Conservation (phyloP, 306 rosid species). For the Abrus pulchellus region DNA sequence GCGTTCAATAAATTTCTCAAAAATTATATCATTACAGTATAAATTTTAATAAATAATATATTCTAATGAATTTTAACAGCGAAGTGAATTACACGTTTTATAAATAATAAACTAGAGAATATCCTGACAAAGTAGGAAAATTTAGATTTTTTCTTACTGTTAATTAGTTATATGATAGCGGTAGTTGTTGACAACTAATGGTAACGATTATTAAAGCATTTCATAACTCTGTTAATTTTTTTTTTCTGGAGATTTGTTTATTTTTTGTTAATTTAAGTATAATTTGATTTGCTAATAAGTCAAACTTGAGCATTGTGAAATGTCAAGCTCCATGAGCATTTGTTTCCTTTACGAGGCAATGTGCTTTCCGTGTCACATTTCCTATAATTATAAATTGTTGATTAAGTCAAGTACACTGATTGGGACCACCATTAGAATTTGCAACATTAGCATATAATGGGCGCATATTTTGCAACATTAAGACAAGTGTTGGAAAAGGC, state of each 20-base stretch:
- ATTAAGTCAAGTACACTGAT: not conserved
- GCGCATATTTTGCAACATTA: not conserved
- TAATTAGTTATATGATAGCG: too few species aligned
- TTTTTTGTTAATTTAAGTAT: not conserved
- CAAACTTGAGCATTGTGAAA: not conserved
- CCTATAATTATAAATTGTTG: not conserved
- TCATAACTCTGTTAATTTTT: not conserved
- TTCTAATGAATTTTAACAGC: too few species aligned
- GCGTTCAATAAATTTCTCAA: too few species aligned
- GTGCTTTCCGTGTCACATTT: not conserved
- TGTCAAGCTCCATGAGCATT: not conserved
- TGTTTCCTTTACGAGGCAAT: not conserved
- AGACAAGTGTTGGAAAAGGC: not conserved
- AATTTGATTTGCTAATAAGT: not conserved
- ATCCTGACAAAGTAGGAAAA: too few species aligned
- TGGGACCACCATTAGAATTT: not conserved
- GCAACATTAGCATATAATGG: not conserved
- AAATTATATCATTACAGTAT: too few species aligned
- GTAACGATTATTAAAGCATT: not conserved
- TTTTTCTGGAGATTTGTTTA: not conserved
- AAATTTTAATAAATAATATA: too few species aligned
- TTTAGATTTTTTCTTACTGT: too few species aligned
- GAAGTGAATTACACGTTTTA: too few species aligned
- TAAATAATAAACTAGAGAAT: too few species aligned
- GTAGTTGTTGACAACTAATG: not conserved